Evolutionary conservation across 2,329 filamentous ascomycete genomes (phyloP).

Genomic region (Trichophyton simii): DNA sequence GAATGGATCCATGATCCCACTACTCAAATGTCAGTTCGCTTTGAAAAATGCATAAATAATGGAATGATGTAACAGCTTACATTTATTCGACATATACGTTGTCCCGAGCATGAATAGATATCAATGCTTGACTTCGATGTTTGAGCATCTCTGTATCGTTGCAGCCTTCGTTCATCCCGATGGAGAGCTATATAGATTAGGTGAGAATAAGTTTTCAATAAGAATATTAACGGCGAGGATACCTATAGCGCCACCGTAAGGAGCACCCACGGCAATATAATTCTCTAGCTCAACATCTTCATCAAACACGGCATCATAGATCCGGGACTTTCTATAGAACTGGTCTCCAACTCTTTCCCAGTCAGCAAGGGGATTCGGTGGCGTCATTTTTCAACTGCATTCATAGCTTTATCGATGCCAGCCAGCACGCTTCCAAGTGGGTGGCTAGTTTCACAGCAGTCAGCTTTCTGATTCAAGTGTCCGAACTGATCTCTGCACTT

Average conservation of each 20-base stretch:
- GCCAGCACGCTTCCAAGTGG: background rate
- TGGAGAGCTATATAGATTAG: slow-evolving; percentile 53
- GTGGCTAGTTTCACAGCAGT: background rate
- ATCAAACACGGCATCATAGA: slow-evolving; percentile 89
- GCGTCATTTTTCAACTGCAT: background rate
- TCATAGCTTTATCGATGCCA: background rate
- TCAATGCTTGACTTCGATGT: slow-evolving; percentile 74
- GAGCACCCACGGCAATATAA: slow-evolving; percentile 81
- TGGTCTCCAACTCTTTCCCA: slow-evolving; percentile 90
- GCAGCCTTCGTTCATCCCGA: slow-evolving; percentile 74
- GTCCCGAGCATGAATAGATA: slow-evolving; percentile 85
- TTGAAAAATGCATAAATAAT: too few relatives aligned
- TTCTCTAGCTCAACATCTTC: slow-evolving; percentile 89
- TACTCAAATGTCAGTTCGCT: slow-evolving; percentile 22
- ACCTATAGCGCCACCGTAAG: slow-evolving; percentile 90
- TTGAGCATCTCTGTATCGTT: slow-evolving; percentile 60
- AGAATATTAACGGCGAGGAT: background rate
- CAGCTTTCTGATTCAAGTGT: background rate
- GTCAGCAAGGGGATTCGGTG: slow-evolving; percentile 60
- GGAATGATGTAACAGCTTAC: slow-evolving; percentile 25
- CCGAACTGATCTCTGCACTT: background rate
- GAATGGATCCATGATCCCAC: slow-evolving; percentile 83
- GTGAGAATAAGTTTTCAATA: background rate
- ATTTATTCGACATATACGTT: slow-evolving; percentile 67
- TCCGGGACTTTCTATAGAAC: slow-evolving; percentile 89